Conservation (phyloP, 73 alveolate species). For the Urostyla sp. region DNA sequence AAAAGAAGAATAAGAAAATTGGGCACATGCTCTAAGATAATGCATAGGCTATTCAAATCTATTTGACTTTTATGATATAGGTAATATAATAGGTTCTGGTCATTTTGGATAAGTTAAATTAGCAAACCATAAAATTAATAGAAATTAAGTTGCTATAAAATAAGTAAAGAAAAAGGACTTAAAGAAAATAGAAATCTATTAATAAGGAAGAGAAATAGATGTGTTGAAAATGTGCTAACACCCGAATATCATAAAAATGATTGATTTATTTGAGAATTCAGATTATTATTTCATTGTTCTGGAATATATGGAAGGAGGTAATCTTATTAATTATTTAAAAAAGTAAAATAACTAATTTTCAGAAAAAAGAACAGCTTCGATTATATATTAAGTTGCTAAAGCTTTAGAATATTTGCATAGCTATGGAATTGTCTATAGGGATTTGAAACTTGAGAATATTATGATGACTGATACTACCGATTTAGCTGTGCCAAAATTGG, state of each 20-base stretch:
- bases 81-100: slow-evolving; percentile 62
- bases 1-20: slow-evolving; percentile 65
- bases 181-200: slow-evolving; percentile 73
- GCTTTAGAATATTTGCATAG: slow-evolving; percentile 76
- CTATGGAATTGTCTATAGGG: slow-evolving; percentile 79
- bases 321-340: slow-evolving; percentile 77
- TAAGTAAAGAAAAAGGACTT: slow-evolving; percentile 78
- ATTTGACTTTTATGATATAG: slow-evolving; percentile 48
- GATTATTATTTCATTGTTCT: slow-evolving; percentile 64
- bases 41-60: slow-evolving; percentile 56
- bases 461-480: slow-evolving; percentile 62
- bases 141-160: slow-evolving; percentile 77
- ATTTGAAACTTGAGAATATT: slow-evolving; percentile 76
- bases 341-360: slow-evolving; percentile 71
- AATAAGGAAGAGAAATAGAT: slow-evolving; percentile 74
- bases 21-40: slow-evolving; percentile 79
- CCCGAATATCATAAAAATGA: slow-evolving; percentile 57
- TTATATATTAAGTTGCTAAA: slow-evolving; percentile 59
- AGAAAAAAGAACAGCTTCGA: slow-evolving; percentile 62
- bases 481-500: slow-evolving; percentile 38
- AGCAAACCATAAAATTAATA: slow-evolving; percentile 51
- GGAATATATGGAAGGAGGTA: slow-evolving; percentile 72
- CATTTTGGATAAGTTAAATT: slow-evolving; percentile 52
- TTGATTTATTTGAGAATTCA: slow-evolving; percentile 64
- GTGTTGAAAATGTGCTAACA: slow-evolving; percentile 68